Evolutionary conservation across 805 yeast genomes (phyloP).

Genomic region (Sporopachydermia quercuum): DNA sequence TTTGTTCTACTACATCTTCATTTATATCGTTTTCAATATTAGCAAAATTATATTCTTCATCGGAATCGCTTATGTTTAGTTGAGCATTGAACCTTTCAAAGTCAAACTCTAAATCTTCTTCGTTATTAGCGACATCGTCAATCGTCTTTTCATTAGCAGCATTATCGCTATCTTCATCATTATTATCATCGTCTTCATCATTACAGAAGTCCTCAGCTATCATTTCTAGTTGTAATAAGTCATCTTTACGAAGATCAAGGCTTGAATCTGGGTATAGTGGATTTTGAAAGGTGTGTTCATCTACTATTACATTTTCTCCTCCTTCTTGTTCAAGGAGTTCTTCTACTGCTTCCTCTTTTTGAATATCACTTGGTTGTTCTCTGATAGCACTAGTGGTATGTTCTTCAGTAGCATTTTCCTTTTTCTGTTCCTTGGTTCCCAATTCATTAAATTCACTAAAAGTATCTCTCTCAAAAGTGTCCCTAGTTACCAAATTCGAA

Average conservation of each 20-base stretch:
- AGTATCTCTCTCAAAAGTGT: too few species aligned
- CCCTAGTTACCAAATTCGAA: too few species aligned
- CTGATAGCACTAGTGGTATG: not conserved
- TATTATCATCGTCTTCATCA: constrained; percentile 15
- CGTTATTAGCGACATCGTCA: too few species aligned
- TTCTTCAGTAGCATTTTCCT: not conserved
- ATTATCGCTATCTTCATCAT: constrained; percentile 25
- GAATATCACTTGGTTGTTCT: not conserved
- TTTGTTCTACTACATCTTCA: not conserved
- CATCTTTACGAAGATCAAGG: constrained; percentile 24
- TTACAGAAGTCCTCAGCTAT: constrained; percentile 33
- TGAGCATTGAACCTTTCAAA: constrained; percentile 10
- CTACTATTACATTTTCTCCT: not conserved
- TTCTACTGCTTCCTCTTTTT: not conserved
- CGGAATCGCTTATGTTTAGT: constrained; percentile 11
- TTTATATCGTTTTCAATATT: not conserved
- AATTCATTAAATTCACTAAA: not conserved
- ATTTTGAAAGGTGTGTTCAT: not conserved
- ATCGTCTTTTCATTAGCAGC: constrained; percentile 22
- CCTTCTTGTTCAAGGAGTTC: too few species aligned
- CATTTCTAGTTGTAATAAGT: constrained; percentile 36
- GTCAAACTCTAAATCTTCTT: constrained; percentile 12
- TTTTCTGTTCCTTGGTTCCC: not conserved
- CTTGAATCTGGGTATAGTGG: constrained; percentile 10
- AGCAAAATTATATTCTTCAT: constrained; percentile 8